Conservation (phyloP, 495 filamentous ascomycete genomes). For the Sporormia fimetaria region DNA sequence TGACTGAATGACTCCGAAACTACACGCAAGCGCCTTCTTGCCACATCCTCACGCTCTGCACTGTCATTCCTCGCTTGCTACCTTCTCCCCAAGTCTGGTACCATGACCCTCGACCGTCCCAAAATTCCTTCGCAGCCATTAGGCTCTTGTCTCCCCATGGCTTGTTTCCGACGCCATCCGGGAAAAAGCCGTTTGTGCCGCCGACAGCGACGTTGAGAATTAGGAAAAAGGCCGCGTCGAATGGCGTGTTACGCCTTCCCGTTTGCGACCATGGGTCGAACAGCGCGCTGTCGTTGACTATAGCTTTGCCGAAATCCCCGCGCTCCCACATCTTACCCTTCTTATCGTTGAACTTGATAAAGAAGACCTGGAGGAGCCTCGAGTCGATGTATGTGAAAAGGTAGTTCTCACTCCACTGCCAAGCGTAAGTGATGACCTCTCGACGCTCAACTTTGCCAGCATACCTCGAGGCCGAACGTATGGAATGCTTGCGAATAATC, state of each 20-base stretch:
- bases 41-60: constrained; percentile 28
- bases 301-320: constrained; percentile 15
- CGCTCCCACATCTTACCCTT: constrained; percentile 21
- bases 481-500: constrained; percentile 26
- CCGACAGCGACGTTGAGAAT: constrained; percentile 27
- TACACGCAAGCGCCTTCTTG: constrained; percentile 21
- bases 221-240: constrained; percentile 23
- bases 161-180: constrained; percentile 23
- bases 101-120: constrained; percentile 18
- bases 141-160: constrained; percentile 22
- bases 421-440: background rate
- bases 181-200: constrained; percentile 23
- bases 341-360: constrained; percentile 23
- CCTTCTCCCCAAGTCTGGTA: constrained; percentile 22
- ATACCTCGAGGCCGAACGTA: constrained; percentile 23
- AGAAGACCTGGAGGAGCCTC: constrained; percentile 26
- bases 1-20: background rate
- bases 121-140: constrained; percentile 22
- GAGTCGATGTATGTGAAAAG: constrained; percentile 28
- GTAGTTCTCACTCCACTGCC: constrained; percentile 25
- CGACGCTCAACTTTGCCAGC: background rate
- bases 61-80: constrained; percentile 21
- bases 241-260: constrained; percentile 18
- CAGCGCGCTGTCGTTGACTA: constrained; percentile 17
- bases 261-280: constrained; percentile 24